phyloP scores from a whole-genome alignment of 2,329 filamentous ascomycete genomes.

The Talaromyces pinophilus region DNA sequence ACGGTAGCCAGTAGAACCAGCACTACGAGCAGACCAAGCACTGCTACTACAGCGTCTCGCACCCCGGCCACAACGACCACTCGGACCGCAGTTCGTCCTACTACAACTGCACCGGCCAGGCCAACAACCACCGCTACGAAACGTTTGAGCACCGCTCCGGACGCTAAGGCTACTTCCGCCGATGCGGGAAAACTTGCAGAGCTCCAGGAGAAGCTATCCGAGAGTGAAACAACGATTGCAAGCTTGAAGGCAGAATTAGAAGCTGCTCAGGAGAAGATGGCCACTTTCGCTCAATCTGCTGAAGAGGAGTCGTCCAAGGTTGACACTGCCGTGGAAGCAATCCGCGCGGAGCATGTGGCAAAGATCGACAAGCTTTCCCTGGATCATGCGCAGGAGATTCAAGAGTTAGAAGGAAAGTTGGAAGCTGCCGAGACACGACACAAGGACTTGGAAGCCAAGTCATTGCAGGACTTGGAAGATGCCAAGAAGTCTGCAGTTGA shows the following conservation, averaged over 20 bases:
- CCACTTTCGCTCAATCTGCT: conserved; percentile 33
- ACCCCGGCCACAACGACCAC: conserved; percentile 30
- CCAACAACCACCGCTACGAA: conserved; percentile 32
- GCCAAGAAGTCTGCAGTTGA: conserved; percentile 39
- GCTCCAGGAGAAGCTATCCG: conserved; percentile 39
- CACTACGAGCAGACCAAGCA: conserved; percentile 17
- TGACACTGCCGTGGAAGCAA: conserved; percentile 31
- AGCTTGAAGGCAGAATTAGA: conserved; percentile 39
- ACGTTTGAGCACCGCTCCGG: conserved; percentile 40
- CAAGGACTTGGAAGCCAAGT: conserved; percentile 41
- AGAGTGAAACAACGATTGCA: conserved; percentile 39
- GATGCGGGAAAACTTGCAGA: conserved; percentile 38
- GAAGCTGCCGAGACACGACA: conserved; percentile 40
- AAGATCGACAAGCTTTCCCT: conserved; percentile 38
- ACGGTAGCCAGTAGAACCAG: conserved; percentile 30
- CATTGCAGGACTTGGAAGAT: conserved; percentile 41
- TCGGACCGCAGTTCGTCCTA: conserved; percentile 30
- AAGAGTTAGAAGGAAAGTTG: conserved; percentile 36
- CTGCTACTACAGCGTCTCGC: conserved; percentile 29
- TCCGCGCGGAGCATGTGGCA: conserved; percentile 35
- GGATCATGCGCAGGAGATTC: conserved; percentile 37
- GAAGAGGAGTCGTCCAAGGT: conserved; percentile 30
- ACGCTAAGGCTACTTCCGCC: conserved; percentile 30
- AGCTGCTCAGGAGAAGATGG: conserved; percentile 38
- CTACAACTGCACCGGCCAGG: conserved; percentile 27